Evolutionary conservation across 352 stramenopile genomes (phyloP).

Genomic region (Phytopythium litorale): DNA sequence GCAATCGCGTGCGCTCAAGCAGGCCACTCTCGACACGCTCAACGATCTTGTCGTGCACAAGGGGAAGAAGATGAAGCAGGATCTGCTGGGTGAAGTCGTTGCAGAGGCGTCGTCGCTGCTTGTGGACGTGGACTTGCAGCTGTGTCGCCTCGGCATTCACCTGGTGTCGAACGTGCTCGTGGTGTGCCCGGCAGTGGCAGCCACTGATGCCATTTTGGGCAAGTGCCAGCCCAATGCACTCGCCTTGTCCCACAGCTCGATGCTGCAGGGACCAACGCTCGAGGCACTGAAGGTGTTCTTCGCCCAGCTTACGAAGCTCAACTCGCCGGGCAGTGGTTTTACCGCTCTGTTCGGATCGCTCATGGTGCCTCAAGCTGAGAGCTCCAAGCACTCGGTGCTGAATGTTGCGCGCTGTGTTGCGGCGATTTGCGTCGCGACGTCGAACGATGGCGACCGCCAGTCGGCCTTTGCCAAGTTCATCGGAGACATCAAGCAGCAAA

Average conservation of each 20-base stretch:
- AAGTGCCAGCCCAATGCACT: slow-evolving; percentile 82
- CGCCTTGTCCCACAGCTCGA: slow-evolving; percentile 86
- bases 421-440: slow-evolving; percentile 63
- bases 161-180: slow-evolving; percentile 77
- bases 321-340: slow-evolving; percentile 68
- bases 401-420: slow-evolving; percentile 94
- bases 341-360: slow-evolving; percentile 84
- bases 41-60: slow-evolving; percentile 87
- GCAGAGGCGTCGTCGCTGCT: slow-evolving; percentile 90
- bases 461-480: slow-evolving; percentile 74
- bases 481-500: slow-evolving; percentile 49
- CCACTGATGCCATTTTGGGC: slow-evolving; percentile 51
- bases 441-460: slow-evolving; percentile 54
- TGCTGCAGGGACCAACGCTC: slow-evolving; percentile 87
- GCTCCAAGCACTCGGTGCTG: slow-evolving; percentile 90
- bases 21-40: slow-evolving; percentile 91
- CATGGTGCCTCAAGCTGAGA: slow-evolving; percentile 43
- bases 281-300: slow-evolving; percentile 58
- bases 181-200: slow-evolving; percentile 55
- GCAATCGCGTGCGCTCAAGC: slow-evolving; percentile 94
- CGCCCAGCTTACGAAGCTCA: slow-evolving; percentile 59
- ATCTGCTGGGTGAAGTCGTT: slow-evolving; percentile 89
- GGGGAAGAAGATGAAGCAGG: slow-evolving; percentile 54
- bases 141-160: slow-evolving; percentile 93
- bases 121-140: slow-evolving; percentile 94